Evolutionary conservation across 768 basidiomycete species (phyloP).

Genomic region (Phlebiopsis gigantea): DNA sequence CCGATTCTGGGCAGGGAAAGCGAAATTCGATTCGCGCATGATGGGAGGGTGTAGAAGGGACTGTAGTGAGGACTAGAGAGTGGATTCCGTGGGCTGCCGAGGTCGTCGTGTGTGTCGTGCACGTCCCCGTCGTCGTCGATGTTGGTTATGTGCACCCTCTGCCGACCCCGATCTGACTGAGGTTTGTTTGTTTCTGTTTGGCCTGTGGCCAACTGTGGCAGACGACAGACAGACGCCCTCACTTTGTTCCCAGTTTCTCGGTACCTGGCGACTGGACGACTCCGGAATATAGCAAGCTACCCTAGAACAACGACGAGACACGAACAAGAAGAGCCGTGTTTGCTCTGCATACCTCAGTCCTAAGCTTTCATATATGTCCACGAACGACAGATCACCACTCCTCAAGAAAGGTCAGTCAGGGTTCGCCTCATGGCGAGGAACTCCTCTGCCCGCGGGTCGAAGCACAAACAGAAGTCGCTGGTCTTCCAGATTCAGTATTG

Average conservation of each 20-base stretch:
- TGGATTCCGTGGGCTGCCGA: neutral
- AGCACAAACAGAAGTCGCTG: neutral
- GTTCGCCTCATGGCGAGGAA: neutral
- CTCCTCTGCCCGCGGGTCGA: neutral
- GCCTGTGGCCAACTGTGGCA: slow-evolving; percentile 2
- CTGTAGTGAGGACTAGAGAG: slow-evolving; percentile 1
- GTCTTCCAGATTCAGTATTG: neutral
- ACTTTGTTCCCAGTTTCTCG: neutral
- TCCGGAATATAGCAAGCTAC: neutral
- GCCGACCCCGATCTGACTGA: slow-evolving; percentile 23
- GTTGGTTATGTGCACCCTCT: slow-evolving; percentile 19
- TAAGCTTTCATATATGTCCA: no score
- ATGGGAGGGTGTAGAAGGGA: neutral
- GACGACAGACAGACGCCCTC: neutral
- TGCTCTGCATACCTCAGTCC: neutral
- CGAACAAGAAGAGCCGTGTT: neutral
- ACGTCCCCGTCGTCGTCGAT: slow-evolving; percentile 21
- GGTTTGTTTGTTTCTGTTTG: slow-evolving; percentile 22
- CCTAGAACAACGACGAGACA: neutral
- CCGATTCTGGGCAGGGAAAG: slow-evolving; percentile 91
- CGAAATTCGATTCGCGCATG: slow-evolving; percentile 96
- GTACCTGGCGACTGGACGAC: neutral
- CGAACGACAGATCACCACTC: neutral
- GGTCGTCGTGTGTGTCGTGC: slow-evolving; percentile 14
- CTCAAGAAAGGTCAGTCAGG: neutral